Base-by-base conservation (phyloP, 2,329 filamentous ascomycete species). In the Drechslerella dactyloides region DNA sequence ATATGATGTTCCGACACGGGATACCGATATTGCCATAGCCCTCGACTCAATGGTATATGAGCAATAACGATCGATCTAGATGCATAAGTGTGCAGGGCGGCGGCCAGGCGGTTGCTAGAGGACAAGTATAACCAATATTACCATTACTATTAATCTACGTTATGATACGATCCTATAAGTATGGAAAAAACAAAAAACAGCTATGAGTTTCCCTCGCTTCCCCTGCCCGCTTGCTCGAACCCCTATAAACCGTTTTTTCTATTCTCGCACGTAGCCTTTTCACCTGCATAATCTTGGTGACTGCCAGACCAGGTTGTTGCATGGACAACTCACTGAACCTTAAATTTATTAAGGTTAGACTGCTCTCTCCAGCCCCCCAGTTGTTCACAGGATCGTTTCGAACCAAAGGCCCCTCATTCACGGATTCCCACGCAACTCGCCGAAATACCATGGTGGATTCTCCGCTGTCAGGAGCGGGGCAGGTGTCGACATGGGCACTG, bases 321-420 rank as follows among this genome's bases (percentile, higher is more conserved):
- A 63, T 70, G 58, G 54, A 63, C 65, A 70, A 70, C 55, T 65
- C 68, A 65, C 50, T 55, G 68, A 72, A 72, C 68, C 21, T 61
- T 72, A 72, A 69, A 72, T 72, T 65, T 65, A 64, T 72, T 72
- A 44, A 56, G 68, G 68, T 72, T 72, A 72, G 68, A 57, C 60
- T 21, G 48, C 42, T 5, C 50, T 60, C 54, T 59, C 54, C 66
- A 70, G 55, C 60, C 68, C 40, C 52, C 60, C 35, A 56, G 59
- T 63, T 70, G 57, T 69, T 59, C 50, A 27, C n/a, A 55, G 60
- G 42, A 58, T 30, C 21, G 46, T 30, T 54, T n/a, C 50, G 42
- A 17, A 44, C 40, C 21, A 72, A 72, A 42, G 46, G 27, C 15
- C 55, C 50, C 44, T 23, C 37, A 35, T 55, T 70, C 51, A 72